phyloP scores from a whole-genome alignment of 2,329 filamentous ascomycete species.

The Colletotrichum liaoningense region DNA sequence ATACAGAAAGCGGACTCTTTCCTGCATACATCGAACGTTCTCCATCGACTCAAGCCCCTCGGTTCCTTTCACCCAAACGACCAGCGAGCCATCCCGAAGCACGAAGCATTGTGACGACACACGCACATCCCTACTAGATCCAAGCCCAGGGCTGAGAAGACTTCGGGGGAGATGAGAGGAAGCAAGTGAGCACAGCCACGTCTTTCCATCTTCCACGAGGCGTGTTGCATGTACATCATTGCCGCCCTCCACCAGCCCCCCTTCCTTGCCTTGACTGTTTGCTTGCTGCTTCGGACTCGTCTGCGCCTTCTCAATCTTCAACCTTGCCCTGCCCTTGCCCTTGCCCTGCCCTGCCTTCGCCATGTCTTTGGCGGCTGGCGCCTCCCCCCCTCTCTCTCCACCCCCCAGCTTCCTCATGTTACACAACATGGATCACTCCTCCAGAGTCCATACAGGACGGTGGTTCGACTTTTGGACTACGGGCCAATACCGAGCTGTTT shows the following conservation, averaged over 20 bases:
- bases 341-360: not conserved
- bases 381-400: not conserved
- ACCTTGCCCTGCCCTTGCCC: not conserved
- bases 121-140: not conserved
- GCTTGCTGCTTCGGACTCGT: not conserved
- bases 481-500: not conserved
- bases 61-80: not conserved
- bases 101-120: not conserved
- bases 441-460: not conserved
- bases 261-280: not conserved
- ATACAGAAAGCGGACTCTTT: not conserved
- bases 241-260: not conserved
- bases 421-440: constrained; percentile 6
- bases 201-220: not conserved
- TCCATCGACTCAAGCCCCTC: not conserved
- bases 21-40: not conserved
- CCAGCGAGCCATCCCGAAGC: not conserved
- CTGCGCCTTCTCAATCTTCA: not conserved
- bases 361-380: not conserved
- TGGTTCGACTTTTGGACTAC: not conserved
- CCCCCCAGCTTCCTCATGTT: not conserved
- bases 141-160: not conserved
- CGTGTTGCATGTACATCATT: not conserved
- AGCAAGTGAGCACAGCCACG: constrained; percentile 13
- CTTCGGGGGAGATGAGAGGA: not conserved